Conservation (phyloP, 163 green algal species). For the Scenedesmus sp. region DNA sequence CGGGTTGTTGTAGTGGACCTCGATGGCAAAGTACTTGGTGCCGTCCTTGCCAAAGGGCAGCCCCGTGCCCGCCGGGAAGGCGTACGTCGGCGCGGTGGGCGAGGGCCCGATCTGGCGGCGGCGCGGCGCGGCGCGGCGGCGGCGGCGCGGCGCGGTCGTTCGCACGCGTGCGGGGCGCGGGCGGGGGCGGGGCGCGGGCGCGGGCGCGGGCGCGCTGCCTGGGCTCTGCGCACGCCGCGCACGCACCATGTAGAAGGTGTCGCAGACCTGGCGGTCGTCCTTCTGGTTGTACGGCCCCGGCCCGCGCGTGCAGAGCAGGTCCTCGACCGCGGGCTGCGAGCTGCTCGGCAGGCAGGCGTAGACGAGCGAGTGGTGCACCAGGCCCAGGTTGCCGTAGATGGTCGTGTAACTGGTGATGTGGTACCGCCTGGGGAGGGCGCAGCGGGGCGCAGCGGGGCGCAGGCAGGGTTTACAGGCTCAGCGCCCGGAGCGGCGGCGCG, state of each 20-base stretch:
- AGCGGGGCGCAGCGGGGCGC: too few relatives aligned
- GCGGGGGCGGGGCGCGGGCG: too few relatives aligned
- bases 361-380: conserved; percentile 22
- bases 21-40: conserved; percentile 15
- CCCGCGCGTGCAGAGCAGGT: neutral
- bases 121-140: neutral
- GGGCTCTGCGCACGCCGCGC: too few relatives aligned
- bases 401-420: conserved; percentile 21
- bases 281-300: conserved; percentile 25
- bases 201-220: too few relatives aligned
- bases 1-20: conserved; percentile 6
- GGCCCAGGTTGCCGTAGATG: conserved; percentile 2
- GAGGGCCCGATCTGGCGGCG: conserved; percentile 10
- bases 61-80: neutral
- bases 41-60: conserved; percentile 22
- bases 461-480: too few relatives aligned
- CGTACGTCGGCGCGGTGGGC: neutral
- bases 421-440: neutral
- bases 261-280: neutral
- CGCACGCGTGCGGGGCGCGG: too few relatives aligned
- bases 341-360: conserved; percentile 10
- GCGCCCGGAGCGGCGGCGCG: too few relatives aligned
- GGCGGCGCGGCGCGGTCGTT: too few relatives aligned
- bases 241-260: conserved; percentile 29
- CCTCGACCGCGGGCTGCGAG: conserved; percentile 1